Percentiles rank a stretch among this genome's conserved stretches.
phyloP scores from a whole-genome alignment of 2,329 filamentous ascomycete genomes.

The Elsinoe necatrix region DNA sequence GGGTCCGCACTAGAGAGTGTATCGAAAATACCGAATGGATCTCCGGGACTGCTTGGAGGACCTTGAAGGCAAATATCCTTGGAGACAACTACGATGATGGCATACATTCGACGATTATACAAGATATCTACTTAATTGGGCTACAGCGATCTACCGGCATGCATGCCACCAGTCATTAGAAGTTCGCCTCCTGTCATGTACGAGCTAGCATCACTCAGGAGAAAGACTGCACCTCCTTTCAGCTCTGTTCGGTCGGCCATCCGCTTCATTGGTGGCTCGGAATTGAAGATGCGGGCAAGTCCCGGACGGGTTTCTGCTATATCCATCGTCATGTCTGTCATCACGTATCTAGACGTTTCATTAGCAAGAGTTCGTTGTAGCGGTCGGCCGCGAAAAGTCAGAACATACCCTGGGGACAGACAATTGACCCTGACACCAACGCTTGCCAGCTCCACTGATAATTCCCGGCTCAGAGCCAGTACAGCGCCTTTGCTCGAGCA shows the following conservation, averaged over 20 bases:
- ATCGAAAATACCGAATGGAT: too few species aligned
- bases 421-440: conserved; percentile 23
- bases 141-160: conserved; percentile 23
- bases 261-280: conserved; percentile 33
- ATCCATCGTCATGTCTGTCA: conserved; percentile 31
- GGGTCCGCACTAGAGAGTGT: too few species aligned
- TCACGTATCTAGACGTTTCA: conserved; percentile 25
- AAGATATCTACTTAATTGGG: too few species aligned
- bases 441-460: conserved; percentile 28
- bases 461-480: conserved; percentile 13
- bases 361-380: background rate
- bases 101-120: too few species aligned
- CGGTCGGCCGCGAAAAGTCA: too few species aligned
- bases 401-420: conserved; percentile 31
- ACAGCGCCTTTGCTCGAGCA: conserved; percentile 17
- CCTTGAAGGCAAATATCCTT: too few species aligned
- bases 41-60: too few species aligned
- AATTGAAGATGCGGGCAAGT: conserved; percentile 32
- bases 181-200: conserved; percentile 34
- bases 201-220: conserved; percentile 32
- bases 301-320: conserved; percentile 25
- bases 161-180: conserved; percentile 32
- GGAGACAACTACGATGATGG: too few species aligned
- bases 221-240: conserved; percentile 33
- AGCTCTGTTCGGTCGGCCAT: conserved; percentile 35